Conservation (phyloP, 2,329 filamentous ascomycete genomes). For the Colletotrichum somersetense region DNA sequence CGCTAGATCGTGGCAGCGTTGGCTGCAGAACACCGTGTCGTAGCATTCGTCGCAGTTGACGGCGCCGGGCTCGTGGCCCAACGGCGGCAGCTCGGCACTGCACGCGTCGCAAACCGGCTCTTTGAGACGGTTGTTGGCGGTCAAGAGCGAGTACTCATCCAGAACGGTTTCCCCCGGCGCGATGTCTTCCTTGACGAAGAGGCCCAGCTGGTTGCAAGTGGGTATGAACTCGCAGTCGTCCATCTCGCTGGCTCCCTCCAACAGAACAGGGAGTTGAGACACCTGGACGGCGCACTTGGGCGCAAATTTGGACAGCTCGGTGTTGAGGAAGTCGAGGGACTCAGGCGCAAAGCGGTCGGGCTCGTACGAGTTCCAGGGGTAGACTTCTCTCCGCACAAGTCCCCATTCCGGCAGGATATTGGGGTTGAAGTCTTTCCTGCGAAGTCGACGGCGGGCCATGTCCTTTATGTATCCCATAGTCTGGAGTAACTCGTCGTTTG, state of each 20-base stretch:
- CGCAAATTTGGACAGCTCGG: slow-evolving; percentile 74
- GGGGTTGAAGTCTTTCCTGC: slow-evolving; percentile 60
- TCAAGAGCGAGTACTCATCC: slow-evolving; percentile 86
- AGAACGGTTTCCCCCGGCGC: slow-evolving; percentile 81
- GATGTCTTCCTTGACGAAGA: slow-evolving; percentile 90
- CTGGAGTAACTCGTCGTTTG: slow-evolving; percentile 67
- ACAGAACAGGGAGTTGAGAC: slow-evolving; percentile 79
- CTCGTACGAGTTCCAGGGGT: slow-evolving; percentile 76
- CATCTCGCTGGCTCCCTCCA: slow-evolving; percentile 65
- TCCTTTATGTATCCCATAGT: slow-evolving; percentile 67
- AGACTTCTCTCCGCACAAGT: slow-evolving; percentile 77
- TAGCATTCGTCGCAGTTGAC: slow-evolving; percentile 72
- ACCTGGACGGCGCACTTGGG: slow-evolving; percentile 86
- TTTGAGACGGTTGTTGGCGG: slow-evolving; percentile 88
- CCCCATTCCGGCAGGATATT: slow-evolving; percentile 76
- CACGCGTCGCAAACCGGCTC: slow-evolving; percentile 93
- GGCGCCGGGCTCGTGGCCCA: slow-evolving; percentile 61
- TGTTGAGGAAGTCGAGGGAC: slow-evolving; percentile 79
- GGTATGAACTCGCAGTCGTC: slow-evolving; percentile 63
- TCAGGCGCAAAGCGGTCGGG: slow-evolving; percentile 78
- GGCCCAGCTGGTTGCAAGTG: slow-evolving; percentile 82
- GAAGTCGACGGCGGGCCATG: slow-evolving; percentile 63
- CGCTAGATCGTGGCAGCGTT: slow-evolving; percentile 69
- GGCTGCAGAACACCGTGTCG: slow-evolving; percentile 76
- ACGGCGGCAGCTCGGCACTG: slow-evolving; percentile 76